Conservation (phyloP, 805 yeast species). For the Cyberlindnera euphorbiiphila region DNA sequence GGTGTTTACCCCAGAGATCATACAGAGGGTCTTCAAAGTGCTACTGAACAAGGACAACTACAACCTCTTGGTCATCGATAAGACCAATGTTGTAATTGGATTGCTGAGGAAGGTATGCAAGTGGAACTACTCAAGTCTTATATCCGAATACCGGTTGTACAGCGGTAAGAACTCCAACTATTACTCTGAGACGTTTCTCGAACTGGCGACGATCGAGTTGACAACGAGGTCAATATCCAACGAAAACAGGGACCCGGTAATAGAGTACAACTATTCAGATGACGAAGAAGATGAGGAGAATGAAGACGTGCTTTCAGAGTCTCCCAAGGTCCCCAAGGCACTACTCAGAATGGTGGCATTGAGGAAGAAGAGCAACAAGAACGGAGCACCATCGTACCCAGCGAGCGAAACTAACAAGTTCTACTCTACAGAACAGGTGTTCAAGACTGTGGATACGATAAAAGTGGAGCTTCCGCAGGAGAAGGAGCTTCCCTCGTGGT, state of each 20-base stretch:
- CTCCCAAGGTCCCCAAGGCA: conserved; percentile 68
- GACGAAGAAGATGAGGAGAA: conserved; percentile 24
- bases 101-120: conserved; percentile 76
- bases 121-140: conserved; percentile 83
- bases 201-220: conserved; percentile 57
- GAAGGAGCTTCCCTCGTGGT: conserved; percentile 71
- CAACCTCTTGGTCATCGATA: conserved; percentile 73
- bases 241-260: background rate
- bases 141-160: conserved; percentile 79
- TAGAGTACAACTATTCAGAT: conserved; percentile 5
- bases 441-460: conserved; percentile 19
- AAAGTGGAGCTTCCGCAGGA: conserved; percentile 49
- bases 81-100: conserved; percentile 76
- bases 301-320: conserved; percentile 48
- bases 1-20: conserved; percentile 63
- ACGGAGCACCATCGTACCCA: background rate
- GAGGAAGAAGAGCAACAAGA: conserved; percentile 33
- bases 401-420: conserved; percentile 11
- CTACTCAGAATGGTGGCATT: conserved; percentile 51
- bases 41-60: conserved; percentile 58
- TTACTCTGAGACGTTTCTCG: conserved; percentile 78
- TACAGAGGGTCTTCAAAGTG: conserved; percentile 62
- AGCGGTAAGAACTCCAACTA: conserved; percentile 72
- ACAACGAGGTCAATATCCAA: conserved; percentile 19
- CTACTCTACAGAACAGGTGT: conserved; percentile 19